Base-by-base conservation (phyloP, 331 rosid species). In the Prunus yedoensis region DNA sequence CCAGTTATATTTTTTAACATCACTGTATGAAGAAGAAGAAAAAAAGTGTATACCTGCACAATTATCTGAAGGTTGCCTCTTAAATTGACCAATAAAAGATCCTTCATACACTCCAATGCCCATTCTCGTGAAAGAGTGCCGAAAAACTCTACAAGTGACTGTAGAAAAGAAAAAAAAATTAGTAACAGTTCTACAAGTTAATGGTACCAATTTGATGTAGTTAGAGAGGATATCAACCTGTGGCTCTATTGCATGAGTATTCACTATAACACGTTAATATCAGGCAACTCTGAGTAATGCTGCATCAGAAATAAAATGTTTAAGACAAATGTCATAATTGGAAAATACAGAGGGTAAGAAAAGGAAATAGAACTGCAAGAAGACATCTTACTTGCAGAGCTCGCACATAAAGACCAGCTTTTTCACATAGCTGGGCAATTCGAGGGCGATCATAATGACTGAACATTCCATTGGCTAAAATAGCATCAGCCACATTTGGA, bases 71-170 rank as follows among this genome's bases (percentile, higher is more conserved):
- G 97, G 83, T 95, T 95, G 74, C 96, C 99, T 78, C 99, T 89
- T 77, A 95, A 92, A 85, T 95, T 95, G 81, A 95, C 99, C 86
- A 95, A 53, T 77, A 95, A 83, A 78, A 95, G 96, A 86, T 95
- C 99, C 85, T 95, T 95, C 99, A 95, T 95, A 66, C 99, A 95
- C 85, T 95, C 99, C 83, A 95, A 77, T n/a, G 94, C 99, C 99
- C 99, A 95, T 80, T 95, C 99, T 45, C 84, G 85, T 21, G 99
- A 95, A 62, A 95, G 86, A 51, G 99, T 92, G n/a, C 99, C 99
- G 16, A 95, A 95, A 82, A 92, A 95, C 81, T 95, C 99, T 58
- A 95, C 98, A 61, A 95, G 98, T 73, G 99, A 84, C 97, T 95
- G 96, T 63, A 83, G 77, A 38, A 21, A 80, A 87, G 35, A 59